Percentiles rank a stretch among this genome's conserved stretches.
Conservation (phyloP, 495 filamentous ascomycete species). For the Penicillium crystallinum region DNA sequence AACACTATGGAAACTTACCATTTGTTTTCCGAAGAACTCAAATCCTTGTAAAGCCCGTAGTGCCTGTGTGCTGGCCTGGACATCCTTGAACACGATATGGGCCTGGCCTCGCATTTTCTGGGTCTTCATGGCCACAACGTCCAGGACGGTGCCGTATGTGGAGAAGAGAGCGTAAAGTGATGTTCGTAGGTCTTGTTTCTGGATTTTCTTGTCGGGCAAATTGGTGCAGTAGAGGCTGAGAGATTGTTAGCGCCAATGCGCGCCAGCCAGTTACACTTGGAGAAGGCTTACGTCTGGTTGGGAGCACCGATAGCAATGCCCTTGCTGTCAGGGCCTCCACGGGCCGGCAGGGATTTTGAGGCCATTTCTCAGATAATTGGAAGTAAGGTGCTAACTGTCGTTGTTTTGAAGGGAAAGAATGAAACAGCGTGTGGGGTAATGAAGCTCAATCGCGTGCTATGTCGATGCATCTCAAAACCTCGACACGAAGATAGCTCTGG, state of each 20-base stretch:
- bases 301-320: conserved; percentile 39
- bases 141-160: conserved; percentile 87
- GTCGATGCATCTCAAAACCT: conserved; percentile 8
- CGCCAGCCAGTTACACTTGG: conserved; percentile 9
- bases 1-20: conserved; percentile 52
- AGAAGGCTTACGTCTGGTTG: conserved; percentile 64
- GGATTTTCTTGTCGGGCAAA: conserved; percentile 70
- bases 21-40: conserved; percentile 78
- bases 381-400: background rate
- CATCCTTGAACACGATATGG: conserved; percentile 84
- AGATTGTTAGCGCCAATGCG: conserved; percentile 25
- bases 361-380: conserved; percentile 28
- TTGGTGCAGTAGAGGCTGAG: conserved; percentile 80
- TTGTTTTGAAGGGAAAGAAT: background rate
- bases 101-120: conserved; percentile 92
- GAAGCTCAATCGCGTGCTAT: conserved; percentile 9
- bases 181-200: conserved; percentile 75
- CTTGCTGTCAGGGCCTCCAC: conserved; percentile 36
- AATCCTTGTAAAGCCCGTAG: conserved; percentile 83
- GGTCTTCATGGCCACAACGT: conserved; percentile 87
- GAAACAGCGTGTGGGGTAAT: background rate
- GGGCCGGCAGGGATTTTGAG: conserved; percentile 31
- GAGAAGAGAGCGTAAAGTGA: conserved; percentile 89
- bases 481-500: conserved; percentile 4
- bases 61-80: conserved; percentile 81